Evolutionary conservation across 78 protist genomes (phyloP).

Genomic region (Blattamonas nauphoetae): DNA sequence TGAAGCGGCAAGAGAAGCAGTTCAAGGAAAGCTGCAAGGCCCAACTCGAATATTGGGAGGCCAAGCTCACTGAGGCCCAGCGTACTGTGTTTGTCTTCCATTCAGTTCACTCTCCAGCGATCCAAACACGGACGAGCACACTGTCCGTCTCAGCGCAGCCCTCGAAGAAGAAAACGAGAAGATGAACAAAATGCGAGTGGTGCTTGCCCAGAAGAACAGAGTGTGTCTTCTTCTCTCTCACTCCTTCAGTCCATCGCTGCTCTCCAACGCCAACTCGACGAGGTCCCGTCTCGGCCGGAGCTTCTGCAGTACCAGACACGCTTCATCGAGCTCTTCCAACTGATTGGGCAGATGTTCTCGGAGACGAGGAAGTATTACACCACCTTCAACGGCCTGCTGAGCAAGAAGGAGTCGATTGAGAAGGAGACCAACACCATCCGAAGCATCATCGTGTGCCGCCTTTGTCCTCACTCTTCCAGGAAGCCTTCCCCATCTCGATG

Average conservation of each 20-base stretch:
- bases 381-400: background rate
- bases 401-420: background rate
- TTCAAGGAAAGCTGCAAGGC: background rate
- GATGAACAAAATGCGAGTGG: background rate
- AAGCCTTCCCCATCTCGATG: background rate
- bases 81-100: background rate
- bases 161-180: background rate
- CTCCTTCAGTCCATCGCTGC: background rate
- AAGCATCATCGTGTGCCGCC: background rate
- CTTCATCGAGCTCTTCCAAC: constrained; percentile 1
- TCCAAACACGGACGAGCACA: background rate
- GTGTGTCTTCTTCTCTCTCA: background rate
- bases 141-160: background rate
- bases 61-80: background rate
- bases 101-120: background rate
- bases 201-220: background rate
- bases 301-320: constrained; percentile 11
- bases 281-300: constrained; percentile 8
- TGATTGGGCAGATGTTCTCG: background rate
- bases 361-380: constrained; percentile 2
- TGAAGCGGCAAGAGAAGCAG: constrained; percentile 1
- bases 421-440: background rate
- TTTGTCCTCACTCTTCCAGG: background rate
- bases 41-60: background rate
- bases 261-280: background rate